These are phyloP conservation scores for Macrolepiota albuminosa DNA, from an alignment of 768 basidiomycete species.

Conservation along the genomic window DNA sequence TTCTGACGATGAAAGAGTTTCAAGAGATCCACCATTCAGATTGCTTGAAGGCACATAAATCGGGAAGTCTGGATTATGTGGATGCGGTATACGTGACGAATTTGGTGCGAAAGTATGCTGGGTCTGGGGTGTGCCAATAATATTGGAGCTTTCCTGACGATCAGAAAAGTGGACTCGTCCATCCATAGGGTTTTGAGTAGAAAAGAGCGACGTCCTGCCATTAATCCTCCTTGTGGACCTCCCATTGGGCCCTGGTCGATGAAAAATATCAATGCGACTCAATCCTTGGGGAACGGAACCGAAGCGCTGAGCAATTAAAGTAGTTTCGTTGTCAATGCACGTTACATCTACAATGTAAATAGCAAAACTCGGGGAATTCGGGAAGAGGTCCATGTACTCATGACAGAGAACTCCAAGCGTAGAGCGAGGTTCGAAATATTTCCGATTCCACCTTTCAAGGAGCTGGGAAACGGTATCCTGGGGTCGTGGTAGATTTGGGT, in stretches of 20 bases:
- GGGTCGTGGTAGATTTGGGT: constrained; percentile 9
- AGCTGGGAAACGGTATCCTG: constrained; percentile 18
- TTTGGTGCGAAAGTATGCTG: background rate
- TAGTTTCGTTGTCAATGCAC: constrained; percentile 1
- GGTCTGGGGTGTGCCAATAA: too few relatives aligned
- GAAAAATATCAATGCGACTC: constrained; percentile 19
- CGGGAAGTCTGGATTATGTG: background rate
- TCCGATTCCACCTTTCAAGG: constrained; percentile 16
- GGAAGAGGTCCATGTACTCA: constrained; percentile 17
- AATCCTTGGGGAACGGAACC: constrained; percentile 17
- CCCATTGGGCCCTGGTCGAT: constrained; percentile 7
- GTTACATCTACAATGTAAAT: constrained; percentile 22
- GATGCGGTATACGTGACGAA: background rate
- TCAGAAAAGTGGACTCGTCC: constrained; percentile 8
- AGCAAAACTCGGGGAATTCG: constrained; percentile 19
- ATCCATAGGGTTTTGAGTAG: constrained; percentile 4
- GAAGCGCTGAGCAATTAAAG: constrained; percentile 17
- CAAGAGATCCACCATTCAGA: background rate
- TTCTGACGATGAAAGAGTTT: too few relatives aligned
- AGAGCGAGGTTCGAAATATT: constrained; percentile 14
- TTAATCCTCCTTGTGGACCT: constrained; percentile 7
- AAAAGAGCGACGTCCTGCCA: constrained; percentile 11
- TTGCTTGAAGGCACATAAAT: background rate
- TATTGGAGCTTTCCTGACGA: background rate
- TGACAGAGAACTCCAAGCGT: constrained; percentile 15